Evolutionary conservation across 2,329 filamentous ascomycete genomes (phyloP), one percentile per base, ranked within the genome.

Genomic region (Juglanconis juglandina): DNA sequence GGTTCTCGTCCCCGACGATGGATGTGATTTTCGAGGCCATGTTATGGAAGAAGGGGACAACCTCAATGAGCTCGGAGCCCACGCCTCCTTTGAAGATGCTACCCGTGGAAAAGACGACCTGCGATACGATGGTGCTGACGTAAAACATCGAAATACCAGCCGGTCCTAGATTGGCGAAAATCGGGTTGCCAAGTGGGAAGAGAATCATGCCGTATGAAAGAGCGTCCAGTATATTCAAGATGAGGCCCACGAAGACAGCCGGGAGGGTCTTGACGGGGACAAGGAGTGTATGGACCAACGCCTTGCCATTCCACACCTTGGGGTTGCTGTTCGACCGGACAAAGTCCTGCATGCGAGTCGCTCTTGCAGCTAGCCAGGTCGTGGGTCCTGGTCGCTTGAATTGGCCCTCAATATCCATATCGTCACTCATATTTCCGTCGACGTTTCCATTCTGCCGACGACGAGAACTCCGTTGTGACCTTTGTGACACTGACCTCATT

Each of bases 91-190:
- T 89, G 77, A 99, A 99, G 39, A 91, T 87, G 69, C 93, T 97
- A 0, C 92, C 90, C 24, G 83, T 82, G 0, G 94, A 97, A 72
- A 94, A 98, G 14, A 92, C 90, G 55, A 99, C 75, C 72, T 99
- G 95, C 0, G 95, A 90, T 46, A 98, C 84, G 64, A 99, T 96
- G 60, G 93, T 97, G 80, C 93, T 97, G 67, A 99, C 91, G 73
- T 98, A 99, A 77, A 98, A 99, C 75, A 99, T 97, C 0, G 95
- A 96, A 59, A 99, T 96, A 32, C 95, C 95, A 59, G 96, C 94
- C 0, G 94, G 88, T 1, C 94, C 95, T 6, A 98, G 85, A 64
- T 89, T 84, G 34, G 89, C 85, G 72, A 99, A 99, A 24, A 96
- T 83, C 7, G 91, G 86, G 64, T 91, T 89, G 6, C 94, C 93